Conservation (phyloP, 345 rosid genomes). For the Zanthoxylum bungeanum region DNA sequence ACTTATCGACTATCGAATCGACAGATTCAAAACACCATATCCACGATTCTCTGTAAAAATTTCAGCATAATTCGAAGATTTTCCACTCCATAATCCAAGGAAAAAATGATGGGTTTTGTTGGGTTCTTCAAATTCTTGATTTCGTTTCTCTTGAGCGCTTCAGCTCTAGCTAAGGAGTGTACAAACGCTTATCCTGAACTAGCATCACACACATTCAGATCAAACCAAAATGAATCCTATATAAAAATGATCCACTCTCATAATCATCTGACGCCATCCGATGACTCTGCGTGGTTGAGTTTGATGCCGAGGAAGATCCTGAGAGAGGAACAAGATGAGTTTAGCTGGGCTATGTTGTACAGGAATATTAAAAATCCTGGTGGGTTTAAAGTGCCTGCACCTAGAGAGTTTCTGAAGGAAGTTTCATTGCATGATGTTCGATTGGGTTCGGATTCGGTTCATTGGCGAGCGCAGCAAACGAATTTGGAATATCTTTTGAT, state of each 20-base stretch:
- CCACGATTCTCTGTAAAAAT: too few species aligned
- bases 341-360: not conserved
- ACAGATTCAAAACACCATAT: too few species aligned
- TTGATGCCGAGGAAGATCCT: slow-evolving; percentile 44
- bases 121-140: not conserved
- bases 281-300: slow-evolving; percentile 41
- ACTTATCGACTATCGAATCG: too few species aligned
- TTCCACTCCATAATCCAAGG: not conserved
- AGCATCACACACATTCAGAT: not conserved
- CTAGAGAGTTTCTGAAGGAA: slow-evolving; percentile 38
- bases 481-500: slow-evolving; percentile 49
- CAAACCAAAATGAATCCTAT: not conserved
- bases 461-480: slow-evolving; percentile 50
- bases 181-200: not conserved
- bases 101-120: not conserved
- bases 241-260: slow-evolving; percentile 16
- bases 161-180: not conserved
- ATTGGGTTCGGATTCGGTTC: slow-evolving; percentile 40
- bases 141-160: not conserved
- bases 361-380: not conserved
- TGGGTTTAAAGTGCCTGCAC: not conserved
- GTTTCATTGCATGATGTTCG: slow-evolving; percentile 45
- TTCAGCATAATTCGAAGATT: too few species aligned
- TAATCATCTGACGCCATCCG: slow-evolving; percentile 44
- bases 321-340: slow-evolving; percentile 17